Conservation (phyloP, 257 asterid species). For the Lycium ferocissimum region DNA sequence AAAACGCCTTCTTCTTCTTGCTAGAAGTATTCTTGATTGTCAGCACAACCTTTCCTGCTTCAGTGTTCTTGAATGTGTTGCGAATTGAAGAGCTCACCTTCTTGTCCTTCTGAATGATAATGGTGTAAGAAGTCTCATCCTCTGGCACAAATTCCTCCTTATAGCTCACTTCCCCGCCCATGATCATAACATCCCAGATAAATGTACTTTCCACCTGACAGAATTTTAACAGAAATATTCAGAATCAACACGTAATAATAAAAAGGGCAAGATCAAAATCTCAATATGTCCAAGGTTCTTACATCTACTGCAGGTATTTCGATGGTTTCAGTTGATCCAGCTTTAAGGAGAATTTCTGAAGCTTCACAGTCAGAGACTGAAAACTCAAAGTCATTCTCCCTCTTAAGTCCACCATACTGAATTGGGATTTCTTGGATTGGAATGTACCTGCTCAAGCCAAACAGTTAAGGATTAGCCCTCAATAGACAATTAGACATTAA, state of each 20-base stretch:
- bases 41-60: slow-evolving; percentile 66
- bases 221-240: neutral
- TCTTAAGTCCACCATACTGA: slow-evolving; percentile 75
- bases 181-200: slow-evolving; percentile 67
- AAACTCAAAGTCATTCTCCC: slow-evolving; percentile 64
- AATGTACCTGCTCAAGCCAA: slow-evolving; percentile 61
- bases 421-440: slow-evolving; percentile 73
- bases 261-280: neutral
- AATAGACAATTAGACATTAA: neutral
- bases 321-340: slow-evolving; percentile 65
- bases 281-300: slow-evolving; percentile 8
- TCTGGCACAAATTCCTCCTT: slow-evolving; percentile 76
- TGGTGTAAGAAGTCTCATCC: slow-evolving; percentile 66
- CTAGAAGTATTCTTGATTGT: slow-evolving; percentile 62
- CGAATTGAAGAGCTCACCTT: slow-evolving; percentile 62
- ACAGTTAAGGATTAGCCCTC: neutral
- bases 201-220: slow-evolving; percentile 68
- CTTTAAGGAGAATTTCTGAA: slow-evolving; percentile 60
- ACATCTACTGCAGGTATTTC: slow-evolving; percentile 80
- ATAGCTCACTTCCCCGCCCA: slow-evolving; percentile 79
- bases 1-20: slow-evolving; percentile 75
- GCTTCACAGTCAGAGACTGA: slow-evolving; percentile 52
- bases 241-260: neutral
- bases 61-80: slow-evolving; percentile 72
- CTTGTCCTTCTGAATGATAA: slow-evolving; percentile 69